phyloP scores from a whole-genome alignment of 768 basidiomycete genomes.

The Pholiota conissans region DNA sequence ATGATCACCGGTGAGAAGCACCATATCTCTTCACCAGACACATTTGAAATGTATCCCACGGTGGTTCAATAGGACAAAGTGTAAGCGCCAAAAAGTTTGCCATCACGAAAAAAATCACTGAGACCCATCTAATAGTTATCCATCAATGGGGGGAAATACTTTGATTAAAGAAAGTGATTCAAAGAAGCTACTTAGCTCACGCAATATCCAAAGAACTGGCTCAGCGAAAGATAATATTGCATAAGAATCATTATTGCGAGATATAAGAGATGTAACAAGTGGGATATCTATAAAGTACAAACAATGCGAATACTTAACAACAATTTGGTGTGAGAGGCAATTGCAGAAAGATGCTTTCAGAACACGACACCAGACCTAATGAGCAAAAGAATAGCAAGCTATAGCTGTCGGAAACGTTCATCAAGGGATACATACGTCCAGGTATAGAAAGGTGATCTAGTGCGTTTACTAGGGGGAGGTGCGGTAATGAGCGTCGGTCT shows the following conservation, averaged over 20 bases:
- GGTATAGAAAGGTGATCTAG: background rate
- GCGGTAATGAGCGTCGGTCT: no score
- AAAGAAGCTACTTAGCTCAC: no score
- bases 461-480: background rate
- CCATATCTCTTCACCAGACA: background rate
- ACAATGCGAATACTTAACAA: background rate
- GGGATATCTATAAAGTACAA: background rate
- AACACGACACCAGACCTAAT: background rate
- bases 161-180: background rate
- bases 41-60: no score
- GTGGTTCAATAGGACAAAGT: constrained; percentile 8
- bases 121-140: background rate
- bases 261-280: background rate
- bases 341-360: background rate
- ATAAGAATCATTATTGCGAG: background rate
- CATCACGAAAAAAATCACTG: background rate
- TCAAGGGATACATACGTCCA: background rate
- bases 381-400: background rate
- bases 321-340: background rate
- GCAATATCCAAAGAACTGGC: no score
- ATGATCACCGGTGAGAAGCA: constrained; percentile 8
- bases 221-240: background rate
- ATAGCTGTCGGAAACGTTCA: background rate
- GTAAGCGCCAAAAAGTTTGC: background rate
- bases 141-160: constrained; percentile 2